Percentiles rank a stretch among this genome's conserved stretches.
phyloP scores from a whole-genome alignment of 495 filamentous ascomycete species.

The Pseudoneurospora amorphoporcata region DNA sequence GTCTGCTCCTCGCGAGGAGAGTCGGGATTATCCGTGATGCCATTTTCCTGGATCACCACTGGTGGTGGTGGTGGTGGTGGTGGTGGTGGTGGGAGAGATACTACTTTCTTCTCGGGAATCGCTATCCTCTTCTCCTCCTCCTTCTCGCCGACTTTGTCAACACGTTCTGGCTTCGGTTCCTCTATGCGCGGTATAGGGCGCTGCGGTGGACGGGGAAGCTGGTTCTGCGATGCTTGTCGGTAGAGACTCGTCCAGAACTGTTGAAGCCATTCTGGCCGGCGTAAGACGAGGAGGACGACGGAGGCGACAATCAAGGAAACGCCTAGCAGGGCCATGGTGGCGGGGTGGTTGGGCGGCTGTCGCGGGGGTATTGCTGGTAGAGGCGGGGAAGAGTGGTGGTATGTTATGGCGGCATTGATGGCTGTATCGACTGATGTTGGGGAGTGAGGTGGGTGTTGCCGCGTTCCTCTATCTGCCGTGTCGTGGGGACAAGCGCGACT shows the following conservation, averaged over 20 bases:
- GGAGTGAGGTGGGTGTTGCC: neutral
- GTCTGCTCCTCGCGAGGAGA: conserved; percentile 22
- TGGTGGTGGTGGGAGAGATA: neutral
- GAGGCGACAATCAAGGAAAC: conserved; percentile 45
- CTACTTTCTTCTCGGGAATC: conserved; percentile 1
- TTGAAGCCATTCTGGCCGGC: conserved; percentile 33
- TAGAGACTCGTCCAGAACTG: conserved; percentile 20
- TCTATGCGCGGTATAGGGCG: conserved; percentile 7
- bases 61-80: neutral
- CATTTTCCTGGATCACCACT: neutral
- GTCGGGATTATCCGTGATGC: conserved; percentile 3
- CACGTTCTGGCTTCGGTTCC: neutral
- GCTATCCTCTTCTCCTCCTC: neutral
- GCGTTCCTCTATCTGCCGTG: neutral
- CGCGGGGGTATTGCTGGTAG: conserved; percentile 1
- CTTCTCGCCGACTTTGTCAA: neutral
- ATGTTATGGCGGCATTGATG: conserved; percentile 9
- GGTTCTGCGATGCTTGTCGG: conserved; percentile 13
- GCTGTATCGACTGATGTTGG: neutral
- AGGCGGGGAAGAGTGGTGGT: conserved; percentile 4
- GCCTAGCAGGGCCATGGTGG: conserved; percentile 41
- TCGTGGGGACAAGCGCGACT: neutral
- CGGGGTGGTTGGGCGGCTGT: neutral
- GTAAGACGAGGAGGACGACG: conserved; percentile 39
- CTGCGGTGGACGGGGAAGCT: conserved; percentile 15